These are phyloP conservation scores for Cucurbita maxima DNA, from an alignment of 306 rosid species.

Conservation along the genomic window DNA sequence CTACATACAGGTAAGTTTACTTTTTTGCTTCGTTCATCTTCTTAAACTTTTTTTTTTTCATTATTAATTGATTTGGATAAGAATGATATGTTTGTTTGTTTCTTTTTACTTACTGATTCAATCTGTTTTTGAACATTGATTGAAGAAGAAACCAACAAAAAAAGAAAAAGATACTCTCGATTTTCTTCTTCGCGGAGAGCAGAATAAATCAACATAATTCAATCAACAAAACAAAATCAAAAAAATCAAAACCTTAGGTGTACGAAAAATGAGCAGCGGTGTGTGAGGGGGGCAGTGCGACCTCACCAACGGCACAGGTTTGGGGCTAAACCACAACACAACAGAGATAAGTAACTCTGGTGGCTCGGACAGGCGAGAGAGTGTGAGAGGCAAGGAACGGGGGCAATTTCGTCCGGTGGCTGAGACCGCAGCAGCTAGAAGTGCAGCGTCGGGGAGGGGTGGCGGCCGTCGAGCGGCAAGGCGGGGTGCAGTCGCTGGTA, in stretches of 20 bases:
- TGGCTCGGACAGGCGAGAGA: neutral
- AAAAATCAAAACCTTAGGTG: neutral
- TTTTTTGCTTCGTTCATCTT: neutral
- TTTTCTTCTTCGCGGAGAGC: too few species aligned
- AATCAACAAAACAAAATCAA: neutral
- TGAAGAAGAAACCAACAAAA: neutral
- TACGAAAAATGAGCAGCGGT: neutral
- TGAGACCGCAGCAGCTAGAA: neutral
- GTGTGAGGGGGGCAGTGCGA: neutral
- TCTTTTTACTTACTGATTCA: neutral
- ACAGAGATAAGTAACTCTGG: neutral
- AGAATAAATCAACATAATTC: too few species aligned
- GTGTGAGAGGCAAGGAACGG: too few species aligned
- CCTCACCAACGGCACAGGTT: neutral
- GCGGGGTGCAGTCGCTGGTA: neutral
- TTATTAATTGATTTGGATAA: neutral
- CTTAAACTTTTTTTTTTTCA: neutral
- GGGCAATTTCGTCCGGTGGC: too few species aligned
- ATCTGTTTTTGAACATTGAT: neutral
- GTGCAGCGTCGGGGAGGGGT: neutral
- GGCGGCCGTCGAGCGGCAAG: neutral
- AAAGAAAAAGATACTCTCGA: too few species aligned
- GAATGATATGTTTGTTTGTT: neutral
- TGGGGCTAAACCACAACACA: neutral
- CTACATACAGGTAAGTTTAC: neutral